phyloP scores from a whole-genome alignment of 371 early-diverging fungal species.

The Capillidium rhysosporum region DNA sequence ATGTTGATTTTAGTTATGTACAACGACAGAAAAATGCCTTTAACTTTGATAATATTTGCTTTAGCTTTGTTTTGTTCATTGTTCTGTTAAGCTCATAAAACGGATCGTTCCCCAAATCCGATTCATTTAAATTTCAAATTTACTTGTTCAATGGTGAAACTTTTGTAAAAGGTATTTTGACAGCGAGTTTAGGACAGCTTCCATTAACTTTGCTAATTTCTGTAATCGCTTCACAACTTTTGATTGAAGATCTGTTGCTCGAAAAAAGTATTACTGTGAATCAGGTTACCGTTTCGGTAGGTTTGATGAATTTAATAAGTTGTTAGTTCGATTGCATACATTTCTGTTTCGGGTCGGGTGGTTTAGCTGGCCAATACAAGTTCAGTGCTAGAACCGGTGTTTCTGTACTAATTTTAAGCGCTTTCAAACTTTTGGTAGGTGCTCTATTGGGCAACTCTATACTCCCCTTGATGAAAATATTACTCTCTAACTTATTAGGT shows the following conservation, averaged over 20 bases:
- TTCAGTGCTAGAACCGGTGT: conserved; percentile 77
- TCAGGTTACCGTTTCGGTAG: conserved; percentile 43
- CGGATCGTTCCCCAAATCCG: conserved; percentile 27
- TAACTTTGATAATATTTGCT: conserved; percentile 5
- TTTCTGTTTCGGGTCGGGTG: conserved; percentile 72
- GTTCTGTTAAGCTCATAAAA: conserved; percentile 12
- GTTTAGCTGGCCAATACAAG: conserved; percentile 79
- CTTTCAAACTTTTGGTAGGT: conserved; percentile 49
- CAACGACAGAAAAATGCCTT: conserved; percentile 6
- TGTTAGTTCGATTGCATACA: conserved; percentile 76
- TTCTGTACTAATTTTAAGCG: conserved; percentile 52
- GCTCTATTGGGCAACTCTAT: conserved; percentile 62
- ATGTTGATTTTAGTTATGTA: conserved; percentile 48
- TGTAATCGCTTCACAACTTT: conserved; percentile 58
- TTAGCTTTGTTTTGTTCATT: conserved; percentile 1
- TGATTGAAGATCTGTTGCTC: conserved; percentile 70
- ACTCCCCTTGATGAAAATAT: conserved; percentile 34
- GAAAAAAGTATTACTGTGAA: conserved; percentile 23
- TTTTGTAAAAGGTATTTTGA: conserved; percentile 45
- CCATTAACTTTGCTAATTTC: conserved; percentile 73
- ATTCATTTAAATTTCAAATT: conserved; percentile 24
- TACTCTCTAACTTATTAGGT: conserved; percentile 57
- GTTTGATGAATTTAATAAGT: conserved; percentile 65
- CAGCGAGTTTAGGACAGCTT: conserved; percentile 71
- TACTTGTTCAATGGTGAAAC: conserved; percentile 38